Evolutionary conservation across 305 asterid species (phyloP).

Genomic region (Lippia alba): DNA sequence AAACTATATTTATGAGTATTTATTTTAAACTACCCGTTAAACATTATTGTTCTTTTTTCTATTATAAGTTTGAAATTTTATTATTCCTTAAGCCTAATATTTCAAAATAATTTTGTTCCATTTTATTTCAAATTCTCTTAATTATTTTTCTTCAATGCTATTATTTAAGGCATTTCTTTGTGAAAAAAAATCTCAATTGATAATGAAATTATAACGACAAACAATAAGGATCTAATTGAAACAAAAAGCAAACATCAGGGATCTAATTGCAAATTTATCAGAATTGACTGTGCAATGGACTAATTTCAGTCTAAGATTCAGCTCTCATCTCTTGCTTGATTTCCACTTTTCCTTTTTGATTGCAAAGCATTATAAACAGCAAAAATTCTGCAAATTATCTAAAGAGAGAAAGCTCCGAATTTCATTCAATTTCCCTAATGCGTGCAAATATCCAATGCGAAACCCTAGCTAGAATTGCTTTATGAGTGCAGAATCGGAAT

Average conservation of each 20-base stretch:
- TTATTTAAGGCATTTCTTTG: too few relatives aligned
- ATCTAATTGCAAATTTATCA: conserved; percentile 5
- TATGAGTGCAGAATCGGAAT: conserved; percentile 12
- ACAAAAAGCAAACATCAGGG: conserved; percentile 14
- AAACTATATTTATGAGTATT: too few relatives aligned
- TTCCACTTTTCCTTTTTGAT: conserved; percentile 29
- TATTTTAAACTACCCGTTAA: too few relatives aligned
- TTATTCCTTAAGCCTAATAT: too few relatives aligned
- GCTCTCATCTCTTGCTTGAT: conserved; percentile 26
- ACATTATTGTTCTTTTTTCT: too few relatives aligned
- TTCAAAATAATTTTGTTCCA: too few relatives aligned
- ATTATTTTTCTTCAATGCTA: too few relatives aligned
- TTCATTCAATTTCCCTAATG: conserved; percentile 30
- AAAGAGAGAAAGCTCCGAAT: conserved; percentile 20
- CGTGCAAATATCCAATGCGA: conserved; percentile 1
- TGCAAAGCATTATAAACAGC: conserved; percentile 23
- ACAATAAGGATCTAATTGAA: not conserved
- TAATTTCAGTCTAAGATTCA: conserved; percentile 21
- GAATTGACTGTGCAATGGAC: not conserved
- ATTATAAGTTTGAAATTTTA: too few relatives aligned
- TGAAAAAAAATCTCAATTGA: too few relatives aligned
- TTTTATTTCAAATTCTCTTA: too few relatives aligned
- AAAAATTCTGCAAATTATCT: conserved; percentile 25
- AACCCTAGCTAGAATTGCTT: conserved; percentile 32
- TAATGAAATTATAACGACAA: not conserved